These are phyloP conservation scores for Nakaseomyces sp. DNA, from an alignment of 1,139 yeast genomes.

Conservation along the genomic window DNA sequence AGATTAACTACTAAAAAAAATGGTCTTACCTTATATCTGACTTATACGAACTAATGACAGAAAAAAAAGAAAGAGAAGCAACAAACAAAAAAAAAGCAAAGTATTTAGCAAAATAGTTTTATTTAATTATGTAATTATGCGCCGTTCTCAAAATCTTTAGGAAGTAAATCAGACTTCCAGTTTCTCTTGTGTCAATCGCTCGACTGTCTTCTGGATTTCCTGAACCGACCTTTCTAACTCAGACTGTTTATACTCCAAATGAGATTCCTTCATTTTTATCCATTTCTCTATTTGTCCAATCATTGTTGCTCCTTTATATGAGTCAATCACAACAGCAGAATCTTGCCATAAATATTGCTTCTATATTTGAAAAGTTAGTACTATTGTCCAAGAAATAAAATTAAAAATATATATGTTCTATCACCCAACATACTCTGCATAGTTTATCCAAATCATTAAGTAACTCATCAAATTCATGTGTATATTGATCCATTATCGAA, in stretches of 20 bases:
- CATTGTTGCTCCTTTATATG: slow-evolving; percentile 25
- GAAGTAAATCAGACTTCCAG: background rate
- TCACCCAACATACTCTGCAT: slow-evolving; percentile 17
- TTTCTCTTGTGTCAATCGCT: slow-evolving; percentile 13
- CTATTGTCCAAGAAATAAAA: background rate
- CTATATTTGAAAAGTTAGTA: slow-evolving; percentile 8
- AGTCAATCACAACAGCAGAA: slow-evolving; percentile 28
- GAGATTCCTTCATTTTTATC: slow-evolving; percentile 24
- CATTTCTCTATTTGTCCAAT: slow-evolving; percentile 25
- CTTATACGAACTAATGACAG: background rate
- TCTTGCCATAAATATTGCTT: slow-evolving; percentile 30
- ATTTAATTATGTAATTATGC: background rate
- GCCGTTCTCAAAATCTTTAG: background rate
- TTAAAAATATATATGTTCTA: background rate
- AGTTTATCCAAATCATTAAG: slow-evolving; percentile 20
- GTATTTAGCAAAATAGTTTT: background rate
- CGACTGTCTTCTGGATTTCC: slow-evolving; percentile 25
- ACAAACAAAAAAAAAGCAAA: background rate
- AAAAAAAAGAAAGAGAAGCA: background rate
- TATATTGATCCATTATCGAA: slow-evolving; percentile 25
- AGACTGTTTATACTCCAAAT: slow-evolving; percentile 17
- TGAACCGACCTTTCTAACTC: slow-evolving; percentile 24
- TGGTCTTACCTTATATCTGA: too few species aligned
- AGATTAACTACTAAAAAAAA: background rate
- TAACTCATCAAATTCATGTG: slow-evolving; percentile 22